Base-by-base conservation (phyloP, 257 asterid genomes). In the Echites panduratus region DNA sequence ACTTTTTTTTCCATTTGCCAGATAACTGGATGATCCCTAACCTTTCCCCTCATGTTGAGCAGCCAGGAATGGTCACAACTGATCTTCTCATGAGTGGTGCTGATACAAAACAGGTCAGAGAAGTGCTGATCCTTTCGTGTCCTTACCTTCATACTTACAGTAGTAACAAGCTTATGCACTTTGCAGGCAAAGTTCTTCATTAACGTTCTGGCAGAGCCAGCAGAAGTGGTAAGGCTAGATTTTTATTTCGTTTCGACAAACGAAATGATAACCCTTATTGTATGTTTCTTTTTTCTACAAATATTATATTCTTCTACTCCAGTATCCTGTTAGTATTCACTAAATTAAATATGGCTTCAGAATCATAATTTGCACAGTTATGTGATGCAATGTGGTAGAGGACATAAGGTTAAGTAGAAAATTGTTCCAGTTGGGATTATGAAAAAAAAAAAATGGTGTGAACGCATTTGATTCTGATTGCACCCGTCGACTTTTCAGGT, bases 31-130 rank as follows among this genome's bases (percentile, higher is more conserved):
- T 11, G 11, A 44, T 5, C 48, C 48, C 38, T 32, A 32, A 32
- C 38, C 38, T 32, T 32, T 32, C 1, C 38, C 38, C 9, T 54
- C 29, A 17, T 78, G 48, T 49, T 78, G 64, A 75, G 81, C 91
- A 93, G 98, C 98, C 98, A 59, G 98, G 98, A 74, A 93, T 93
- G 98, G 98, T 93, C 41, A 93, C 98, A 4, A 93, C 97, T 35
- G 98, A 93, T 84, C 98, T 93, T 77, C 96, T 93, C 78, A 88
- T 93, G 98, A 87, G 96, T 26, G 98, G 97, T 43, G 96, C 96
- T 56, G 87, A 88, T 81, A 89, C 97, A 44, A 91, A 93, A 88
- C 98, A 93, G 95, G 98, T 84, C 62, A 32, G 57, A 38, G 62
- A 69, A 73, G 67, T 70, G 56, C 52, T 9, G 1, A 69, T 62